These are phyloP conservation scores for Beta vulgaris DNA, from an alignment of 148 eudicot species.

Conservation along the genomic window DNA sequence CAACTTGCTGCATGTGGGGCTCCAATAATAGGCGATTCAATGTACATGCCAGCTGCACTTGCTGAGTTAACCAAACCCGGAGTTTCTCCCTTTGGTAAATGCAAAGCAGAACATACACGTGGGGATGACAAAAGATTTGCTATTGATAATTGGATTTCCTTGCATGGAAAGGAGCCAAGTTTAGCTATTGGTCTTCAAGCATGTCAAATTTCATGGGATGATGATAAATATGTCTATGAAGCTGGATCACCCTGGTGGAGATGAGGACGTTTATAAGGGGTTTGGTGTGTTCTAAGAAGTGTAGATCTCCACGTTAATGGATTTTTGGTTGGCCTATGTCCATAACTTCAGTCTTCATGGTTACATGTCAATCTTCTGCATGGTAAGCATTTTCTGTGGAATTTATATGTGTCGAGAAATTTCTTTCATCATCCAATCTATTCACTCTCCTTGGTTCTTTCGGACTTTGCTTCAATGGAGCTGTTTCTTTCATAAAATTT, in stretches of 20 bases:
- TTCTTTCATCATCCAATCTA: too few species aligned
- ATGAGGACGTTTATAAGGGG: conserved; percentile 19
- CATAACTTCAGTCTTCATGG: neutral
- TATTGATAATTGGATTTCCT: conserved; percentile 60
- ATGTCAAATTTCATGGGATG: conserved; percentile 89
- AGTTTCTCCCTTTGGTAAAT: conserved; percentile 64
- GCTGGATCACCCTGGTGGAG: conserved; percentile 98
- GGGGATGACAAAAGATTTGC: conserved; percentile 46
- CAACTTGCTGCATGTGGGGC: conserved; percentile 93
- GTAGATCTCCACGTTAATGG: neutral
- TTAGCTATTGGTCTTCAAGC: conserved; percentile 94
- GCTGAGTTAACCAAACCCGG: conserved; percentile 61
- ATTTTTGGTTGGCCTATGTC: neutral
- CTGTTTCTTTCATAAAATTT: too few species aligned
- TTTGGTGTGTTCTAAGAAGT: neutral
- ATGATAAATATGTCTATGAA: conserved; percentile 56
- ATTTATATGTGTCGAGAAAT: too few species aligned
- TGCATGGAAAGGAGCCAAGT: conserved; percentile 83
- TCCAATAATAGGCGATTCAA: conserved; percentile 86
- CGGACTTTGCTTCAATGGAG: too few species aligned
- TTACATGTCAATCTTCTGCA: neutral
- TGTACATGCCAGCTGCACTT: conserved; percentile 87
- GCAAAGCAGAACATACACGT: conserved; percentile 32
- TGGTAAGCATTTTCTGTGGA: neutral
- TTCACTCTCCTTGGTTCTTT: too few species aligned